These are phyloP conservation scores for Thamnidium elegans DNA, from an alignment of 192 early-diverging fungal species.

Conservation along the genomic window DNA sequence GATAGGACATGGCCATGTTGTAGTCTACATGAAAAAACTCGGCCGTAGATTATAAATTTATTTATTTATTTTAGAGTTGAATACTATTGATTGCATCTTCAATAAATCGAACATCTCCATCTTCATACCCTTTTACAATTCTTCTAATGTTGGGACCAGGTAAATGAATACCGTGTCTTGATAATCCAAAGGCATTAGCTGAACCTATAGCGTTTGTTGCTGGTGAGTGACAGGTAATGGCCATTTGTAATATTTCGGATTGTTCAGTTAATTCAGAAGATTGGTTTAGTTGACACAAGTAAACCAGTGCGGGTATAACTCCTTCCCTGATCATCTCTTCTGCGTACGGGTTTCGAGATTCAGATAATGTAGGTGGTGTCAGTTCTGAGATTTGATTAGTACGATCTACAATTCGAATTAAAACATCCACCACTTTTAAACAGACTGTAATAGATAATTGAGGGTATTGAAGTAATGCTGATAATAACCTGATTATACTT, in stretches of 20 bases:
- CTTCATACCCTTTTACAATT: slow-evolving; percentile 6
- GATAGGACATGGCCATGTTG: too few relatives aligned
- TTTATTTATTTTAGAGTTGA: too few relatives aligned
- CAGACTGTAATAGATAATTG: neutral
- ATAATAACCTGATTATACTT: slow-evolving; percentile 6
- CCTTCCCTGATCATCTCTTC: slow-evolving; percentile 10
- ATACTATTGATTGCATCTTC: slow-evolving; percentile 2
- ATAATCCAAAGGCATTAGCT: neutral
- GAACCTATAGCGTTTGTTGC: neutral
- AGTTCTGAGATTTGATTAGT: slow-evolving; percentile 4
- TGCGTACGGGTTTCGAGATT: neutral
- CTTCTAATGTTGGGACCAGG: neutral
- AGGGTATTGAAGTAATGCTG: slow-evolving; percentile 13
- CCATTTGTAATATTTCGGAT: neutral
- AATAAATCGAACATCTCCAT: slow-evolving; percentile 11
- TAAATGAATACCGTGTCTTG: neutral
- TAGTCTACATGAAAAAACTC: too few relatives aligned
- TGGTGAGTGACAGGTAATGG: neutral
- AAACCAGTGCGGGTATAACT: neutral
- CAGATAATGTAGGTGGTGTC: neutral
- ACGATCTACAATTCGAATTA: neutral
- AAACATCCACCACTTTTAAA: neutral
- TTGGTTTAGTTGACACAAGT: neutral
- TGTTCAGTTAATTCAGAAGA: neutral
- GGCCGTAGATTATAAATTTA: too few relatives aligned